Evolutionary conservation across 2,329 filamentous ascomycete genomes (phyloP).

Genomic region (Monilinia aucupariae): DNA sequence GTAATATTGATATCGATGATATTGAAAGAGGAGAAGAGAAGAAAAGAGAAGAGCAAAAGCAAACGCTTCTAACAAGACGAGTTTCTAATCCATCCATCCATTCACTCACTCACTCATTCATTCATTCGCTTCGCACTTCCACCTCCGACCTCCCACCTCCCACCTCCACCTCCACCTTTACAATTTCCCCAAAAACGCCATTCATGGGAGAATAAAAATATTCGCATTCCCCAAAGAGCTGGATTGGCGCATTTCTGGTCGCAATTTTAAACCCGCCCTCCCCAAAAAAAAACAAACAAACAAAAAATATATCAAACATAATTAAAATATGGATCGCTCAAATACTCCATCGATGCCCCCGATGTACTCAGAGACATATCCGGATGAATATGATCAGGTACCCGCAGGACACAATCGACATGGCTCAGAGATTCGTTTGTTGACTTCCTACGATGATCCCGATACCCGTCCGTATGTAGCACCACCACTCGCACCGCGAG

Average conservation of each 20-base stretch:
- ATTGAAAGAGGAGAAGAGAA: not conserved
- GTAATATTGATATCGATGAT: not conserved
- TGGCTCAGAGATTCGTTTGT: slow-evolving; percentile 51
- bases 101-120: too few relatives aligned
- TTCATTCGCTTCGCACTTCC: too few relatives aligned
- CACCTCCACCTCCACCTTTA: not conserved
- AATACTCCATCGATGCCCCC: slow-evolving; percentile 49
- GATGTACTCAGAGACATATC: slow-evolving; percentile 51
- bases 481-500: slow-evolving; percentile 25
- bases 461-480: slow-evolving; percentile 51
- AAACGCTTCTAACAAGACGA: too few relatives aligned
- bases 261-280: slow-evolving; percentile 23
- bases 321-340: slow-evolving; percentile 37
- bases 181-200: not conserved
- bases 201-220: slow-evolving; percentile 14
- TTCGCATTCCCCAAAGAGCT: slow-evolving; percentile 8
- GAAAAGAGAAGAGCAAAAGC: too few relatives aligned
- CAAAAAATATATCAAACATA: slow-evolving; percentile 18
- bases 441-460: slow-evolving; percentile 58
- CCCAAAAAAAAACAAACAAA: too few relatives aligned
- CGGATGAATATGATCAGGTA: slow-evolving; percentile 45
- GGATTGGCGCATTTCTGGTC: slow-evolving; percentile 16
- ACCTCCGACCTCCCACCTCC: too few relatives aligned
- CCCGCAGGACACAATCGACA: slow-evolving; percentile 41
- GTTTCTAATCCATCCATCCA: too few relatives aligned